Conservation (phyloP, 176 grass and related monocot genomes). For the Tillandsia fasciculata region DNA sequence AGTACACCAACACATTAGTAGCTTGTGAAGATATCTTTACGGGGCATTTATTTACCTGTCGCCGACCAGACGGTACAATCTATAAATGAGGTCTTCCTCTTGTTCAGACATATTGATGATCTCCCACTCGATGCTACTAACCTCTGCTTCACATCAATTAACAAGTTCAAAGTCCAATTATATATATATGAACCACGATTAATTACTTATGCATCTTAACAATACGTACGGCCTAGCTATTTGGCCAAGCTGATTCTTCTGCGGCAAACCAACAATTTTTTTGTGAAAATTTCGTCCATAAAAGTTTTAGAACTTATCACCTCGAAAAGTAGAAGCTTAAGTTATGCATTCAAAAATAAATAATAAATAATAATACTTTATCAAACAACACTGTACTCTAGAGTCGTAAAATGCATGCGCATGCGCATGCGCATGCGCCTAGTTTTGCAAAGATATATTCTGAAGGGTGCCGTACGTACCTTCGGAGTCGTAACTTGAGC, state of each 20-base stretch:
- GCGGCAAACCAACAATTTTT: too few relatives aligned
- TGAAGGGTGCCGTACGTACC: background rate
- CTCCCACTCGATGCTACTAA: conserved; percentile 18
- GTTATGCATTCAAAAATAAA: too few relatives aligned
- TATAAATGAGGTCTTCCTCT: conserved; percentile 51
- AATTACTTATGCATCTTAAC: too few relatives aligned
- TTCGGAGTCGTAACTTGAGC: background rate
- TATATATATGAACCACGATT: background rate
- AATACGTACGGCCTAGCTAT: too few relatives aligned
- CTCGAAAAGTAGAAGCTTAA: background rate
- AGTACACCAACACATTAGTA: background rate
- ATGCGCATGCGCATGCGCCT: too few relatives aligned
- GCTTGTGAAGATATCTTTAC: too few relatives aligned
- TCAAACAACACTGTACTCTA: background rate
- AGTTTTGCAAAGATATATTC: background rate
- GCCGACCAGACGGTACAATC: conserved; percentile 48
- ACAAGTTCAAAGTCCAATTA: background rate
- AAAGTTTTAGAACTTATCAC: too few relatives aligned
- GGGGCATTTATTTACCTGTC: conserved; percentile 24
- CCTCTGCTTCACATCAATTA: conserved; percentile 20
- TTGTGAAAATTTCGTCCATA: too few relatives aligned
- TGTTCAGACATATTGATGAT: conserved; percentile 40
- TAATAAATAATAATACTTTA: background rate
- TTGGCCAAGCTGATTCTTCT: too few relatives aligned
- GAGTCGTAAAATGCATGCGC: background rate